Evolutionary conservation across 768 basidiomycete genomes (phyloP), one percentile per base, ranked within the genome.

Genomic region (Trametes maxima): DNA sequence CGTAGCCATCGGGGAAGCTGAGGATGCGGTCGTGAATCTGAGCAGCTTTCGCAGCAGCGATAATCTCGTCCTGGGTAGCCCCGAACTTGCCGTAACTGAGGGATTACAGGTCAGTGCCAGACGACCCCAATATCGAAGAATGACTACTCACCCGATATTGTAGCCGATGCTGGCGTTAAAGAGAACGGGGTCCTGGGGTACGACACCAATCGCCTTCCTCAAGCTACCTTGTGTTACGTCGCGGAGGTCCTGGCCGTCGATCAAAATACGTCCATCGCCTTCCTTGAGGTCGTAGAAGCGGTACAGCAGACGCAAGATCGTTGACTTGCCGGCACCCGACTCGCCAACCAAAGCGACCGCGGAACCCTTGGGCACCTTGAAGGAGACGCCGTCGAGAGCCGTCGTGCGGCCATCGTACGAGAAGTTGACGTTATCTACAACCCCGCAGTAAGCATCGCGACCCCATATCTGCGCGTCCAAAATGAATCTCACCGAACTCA

Each of bases 291-390:
- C 95, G 72, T 98, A 97, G 76, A 98, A 94, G 21, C 95, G 83
- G 74, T 93, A 97, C 16, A 98, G 78, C 28, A 95, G 79, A n/a
- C 93, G 88, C 51, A 94, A 75, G 57, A 94, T 86, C 0, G 93
- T 91, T 11, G 88, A 90, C 73, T 94, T 95, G 13, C 93, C 88
- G 2, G 89, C 79, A 1, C 92, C 92, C 2, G 87, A 86, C 69
- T 90, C 87, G 21, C 90, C 94, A 14, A 98, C 93, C 21, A 98
- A 82, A 0, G 95, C 96, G 19, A 97, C 94, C 14, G 91, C 88
- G 5, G 87, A 85, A 5, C 91, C 90, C 69, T 89, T 92, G 0
- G 91, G 90, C 19, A 98, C 88, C 67, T 85, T 90, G 81, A 98
- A 98, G 1, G 89, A 92, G 40, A 98, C 83, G 33, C 85, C 84